Percentiles rank a stretch among this genome's conserved stretches.
Conservation (phyloP, 768 basidiomycete species). For the Nevesoporus exiguus region DNA sequence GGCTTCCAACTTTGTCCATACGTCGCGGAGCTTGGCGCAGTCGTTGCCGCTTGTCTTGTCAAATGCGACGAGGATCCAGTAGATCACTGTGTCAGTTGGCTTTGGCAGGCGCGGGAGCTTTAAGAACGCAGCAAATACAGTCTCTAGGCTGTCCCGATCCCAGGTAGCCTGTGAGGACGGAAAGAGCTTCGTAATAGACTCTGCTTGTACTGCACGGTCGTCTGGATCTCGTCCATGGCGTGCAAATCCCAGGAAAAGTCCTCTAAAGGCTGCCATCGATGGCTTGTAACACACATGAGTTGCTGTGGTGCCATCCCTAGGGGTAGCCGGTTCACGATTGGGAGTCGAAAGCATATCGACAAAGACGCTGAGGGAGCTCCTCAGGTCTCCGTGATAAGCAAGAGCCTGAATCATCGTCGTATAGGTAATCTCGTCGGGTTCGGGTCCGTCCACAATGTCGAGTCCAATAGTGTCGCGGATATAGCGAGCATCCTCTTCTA, state of each 20-base stretch:
- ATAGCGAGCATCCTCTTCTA: slow-evolving; percentile 34
- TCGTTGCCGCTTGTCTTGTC: slow-evolving; percentile 57
- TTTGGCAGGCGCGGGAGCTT: slow-evolving; percentile 43
- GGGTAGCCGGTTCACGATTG: slow-evolving; percentile 37
- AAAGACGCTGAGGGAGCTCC: slow-evolving; percentile 52
- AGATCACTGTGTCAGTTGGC: slow-evolving; percentile 48
- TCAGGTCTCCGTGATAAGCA: slow-evolving; percentile 69
- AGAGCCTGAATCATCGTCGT: slow-evolving; percentile 64
- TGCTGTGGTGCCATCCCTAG: slow-evolving; percentile 26
- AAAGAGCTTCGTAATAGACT: slow-evolving; percentile 4
- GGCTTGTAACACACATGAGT: slow-evolving; percentile 37
- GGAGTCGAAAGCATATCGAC: slow-evolving; percentile 60
- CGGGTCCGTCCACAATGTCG: slow-evolving; percentile 38
- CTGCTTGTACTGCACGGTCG: background rate
- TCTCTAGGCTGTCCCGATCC: slow-evolving; percentile 54
- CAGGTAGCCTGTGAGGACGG: slow-evolving; percentile 35
- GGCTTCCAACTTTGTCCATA: slow-evolving; percentile 54
- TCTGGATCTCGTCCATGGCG: slow-evolving; percentile 45
- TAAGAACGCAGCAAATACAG: slow-evolving; percentile 62
- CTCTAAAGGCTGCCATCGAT: slow-evolving; percentile 57
- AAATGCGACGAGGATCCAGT: slow-evolving; percentile 69
- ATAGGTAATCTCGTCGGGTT: slow-evolving; percentile 67
- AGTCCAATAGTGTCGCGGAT: slow-evolving; percentile 47
- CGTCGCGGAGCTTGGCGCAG: slow-evolving; percentile 44
- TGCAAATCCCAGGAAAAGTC: slow-evolving; percentile 72